Base-by-base conservation (phyloP, 2,329 filamentous ascomycete genomes). In the Penicillium nordicum region DNA sequence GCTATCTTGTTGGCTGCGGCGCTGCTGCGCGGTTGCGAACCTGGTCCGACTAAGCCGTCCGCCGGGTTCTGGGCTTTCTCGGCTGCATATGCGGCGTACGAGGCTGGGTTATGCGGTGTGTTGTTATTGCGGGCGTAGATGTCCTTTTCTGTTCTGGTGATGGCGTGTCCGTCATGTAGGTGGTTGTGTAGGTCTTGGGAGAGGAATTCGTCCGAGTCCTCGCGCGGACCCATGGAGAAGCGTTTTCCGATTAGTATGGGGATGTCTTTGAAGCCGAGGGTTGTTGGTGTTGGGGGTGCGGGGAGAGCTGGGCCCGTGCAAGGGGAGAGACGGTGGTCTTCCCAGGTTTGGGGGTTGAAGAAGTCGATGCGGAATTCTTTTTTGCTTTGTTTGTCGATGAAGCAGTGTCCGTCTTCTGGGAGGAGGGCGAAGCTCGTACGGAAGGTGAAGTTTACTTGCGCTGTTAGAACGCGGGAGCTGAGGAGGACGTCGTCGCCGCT, bases 401-500 rank as follows among this genome's bases (percentile, higher is more conserved):
- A 97, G 73, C 92, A 95, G 67, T 85, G 86, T 0, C 92, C 92
- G 64, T 94, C 88, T 55, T 96, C 88, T 0, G 93, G 93, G 0
- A 97, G 80, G 9, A 97, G 85, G 11, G 87, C 85, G 67, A 90
- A 97, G 41, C 87, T 92, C 0, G 92, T 96, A 8, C 93, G 84
- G 48, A 97, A 86, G 0, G 89, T 92, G 67, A 97, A 96, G 74
- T 96, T 96, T 64, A 96, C 92, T 69, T 94, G 90, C 0, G 93
- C 92, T 0, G 92, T 66, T 16, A 97, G 81, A 0, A 97, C 88
- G 62, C 90, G 90, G 59, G 92, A 92, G 67, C 92, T 96, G 57
- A 97, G 80, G 1, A 96, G 81, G 0, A 97, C 92, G 18, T 92
- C 89, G 69, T 97, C 92, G n/a, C 92, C 92, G 65, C 96, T 93